Base-by-base conservation (phyloP, 2,329 filamentous ascomycete species). In the Hypoxylon sp. region DNA sequence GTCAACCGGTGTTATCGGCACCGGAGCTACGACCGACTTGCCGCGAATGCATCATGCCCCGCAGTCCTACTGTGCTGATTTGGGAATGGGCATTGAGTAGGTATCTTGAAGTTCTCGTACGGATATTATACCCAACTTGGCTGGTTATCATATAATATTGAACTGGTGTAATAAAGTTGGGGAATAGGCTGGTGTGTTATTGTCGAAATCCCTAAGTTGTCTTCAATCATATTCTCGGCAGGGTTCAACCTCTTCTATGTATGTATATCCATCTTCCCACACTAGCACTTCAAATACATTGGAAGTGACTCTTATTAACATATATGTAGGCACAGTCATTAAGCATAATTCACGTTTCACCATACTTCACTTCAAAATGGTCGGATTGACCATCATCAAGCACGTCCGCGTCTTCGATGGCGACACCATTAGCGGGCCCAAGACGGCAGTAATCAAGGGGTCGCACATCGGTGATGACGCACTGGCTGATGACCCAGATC, bases 351-450 rank as follows among this genome's bases (percentile, higher is more conserved):
- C 4, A 23, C 8, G 23, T 7, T 14, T 51, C 8, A 21, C 14
- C 21, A 16, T 27, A 29, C 16, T 14, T 12, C 6, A 51, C 29
- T 23, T 43, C 23, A 53, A 21, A 16, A 73, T 73, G 69, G 21
- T 52, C 32, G 50, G 34, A 41, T 19, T 66, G 11, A 71, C 66
- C 1, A 63, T 63, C 30, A 71, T 73, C 59, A 69, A 62, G 23
- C 66, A 73, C 30, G 71, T 63, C 46, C 68, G 65, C 16, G 62
- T 74, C 37, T 72, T 74, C 32, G 71, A 74, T 43, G 70, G 72
- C 41, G 55, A 69, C 21, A 29, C 27, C 5, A 25, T 73, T 12
- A 56, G 27, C 32, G 66, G 66, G 1, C 66, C 70, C 9, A 67
- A 63, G 43, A 70, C 66, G 2, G 66, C 65, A 4, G 66, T 71